phyloP scores from a whole-genome alignment of 2,329 filamentous ascomycete genomes.

The Sporothrix dimorphospora region DNA sequence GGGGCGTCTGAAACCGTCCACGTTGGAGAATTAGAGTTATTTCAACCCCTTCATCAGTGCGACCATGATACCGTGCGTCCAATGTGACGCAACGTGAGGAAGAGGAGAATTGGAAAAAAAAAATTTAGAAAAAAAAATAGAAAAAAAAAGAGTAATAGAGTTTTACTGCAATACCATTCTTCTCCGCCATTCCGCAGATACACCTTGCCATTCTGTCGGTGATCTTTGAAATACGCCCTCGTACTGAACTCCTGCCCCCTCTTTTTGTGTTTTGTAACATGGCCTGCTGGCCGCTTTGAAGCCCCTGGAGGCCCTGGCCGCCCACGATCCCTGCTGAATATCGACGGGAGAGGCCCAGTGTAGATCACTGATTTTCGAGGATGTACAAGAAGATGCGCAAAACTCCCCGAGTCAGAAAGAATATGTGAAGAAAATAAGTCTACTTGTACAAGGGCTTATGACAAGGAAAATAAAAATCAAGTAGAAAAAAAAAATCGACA shows the following conservation, averaged over 20 bases:
- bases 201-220: not conserved
- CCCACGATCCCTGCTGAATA: not conserved
- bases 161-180: not conserved
- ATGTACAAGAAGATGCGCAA: not conserved
- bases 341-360: not conserved
- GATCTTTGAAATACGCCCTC: not conserved
- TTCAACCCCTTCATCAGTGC: not conserved
- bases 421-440: not conserved
- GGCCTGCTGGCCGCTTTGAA: conserved; percentile 1
- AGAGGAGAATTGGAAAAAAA: not conserved
- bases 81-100: not conserved
- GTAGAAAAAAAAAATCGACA: not conserved
- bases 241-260: not conserved
- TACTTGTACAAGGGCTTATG: too few species aligned
- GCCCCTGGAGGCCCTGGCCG: not conserved
- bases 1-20: conserved; percentile 20
- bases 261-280: not conserved
- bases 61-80: not conserved
- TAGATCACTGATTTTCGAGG: conserved; percentile 16
- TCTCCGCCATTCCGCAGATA: not conserved
- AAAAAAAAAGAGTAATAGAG: not conserved
- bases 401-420: not conserved
- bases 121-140: not conserved
- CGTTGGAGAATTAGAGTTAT: conserved; percentile 25
- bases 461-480: too few species aligned